A percentile compares a stretch with the other conserved stretches of the same genome.
These are phyloP conservation scores for Podaxis sp. DNA, from an alignment of 768 basidiomycete species.

Conservation along the genomic window DNA sequence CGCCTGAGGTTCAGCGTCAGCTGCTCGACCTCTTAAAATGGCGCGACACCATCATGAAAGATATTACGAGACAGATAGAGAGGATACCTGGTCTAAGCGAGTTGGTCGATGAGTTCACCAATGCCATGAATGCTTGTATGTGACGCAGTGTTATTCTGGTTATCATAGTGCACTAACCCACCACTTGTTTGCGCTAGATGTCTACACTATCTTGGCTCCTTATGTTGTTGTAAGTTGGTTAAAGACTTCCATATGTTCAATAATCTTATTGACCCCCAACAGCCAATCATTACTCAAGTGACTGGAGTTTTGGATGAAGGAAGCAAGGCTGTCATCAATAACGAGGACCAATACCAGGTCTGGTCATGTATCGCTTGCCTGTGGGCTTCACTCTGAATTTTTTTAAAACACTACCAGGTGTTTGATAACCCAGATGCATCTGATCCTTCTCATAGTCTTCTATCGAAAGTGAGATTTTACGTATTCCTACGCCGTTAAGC, in stretches of 20 bases:
- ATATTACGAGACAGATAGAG: constrained; percentile 52
- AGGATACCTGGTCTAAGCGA: constrained; percentile 58
- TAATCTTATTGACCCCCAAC: background rate
- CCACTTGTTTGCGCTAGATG: constrained; percentile 30
- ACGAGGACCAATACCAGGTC: constrained; percentile 64
- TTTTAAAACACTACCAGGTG: constrained; percentile 32
- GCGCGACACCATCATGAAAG: constrained; percentile 56
- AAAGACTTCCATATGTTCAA: background rate
- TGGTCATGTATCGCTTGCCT: background rate
- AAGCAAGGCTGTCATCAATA: constrained; percentile 66
- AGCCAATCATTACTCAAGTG: constrained; percentile 61
- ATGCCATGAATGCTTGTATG: constrained; percentile 65
- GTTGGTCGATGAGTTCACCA: constrained; percentile 57
- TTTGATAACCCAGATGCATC: constrained; percentile 64
- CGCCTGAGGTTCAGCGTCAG: constrained; percentile 57
- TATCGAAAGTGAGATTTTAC: constrained; percentile 49
- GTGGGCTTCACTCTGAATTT: background rate
- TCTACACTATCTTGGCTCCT: constrained; percentile 65
- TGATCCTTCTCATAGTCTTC: constrained; percentile 69
- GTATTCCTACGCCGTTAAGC: background rate
- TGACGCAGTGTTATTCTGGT: background rate
- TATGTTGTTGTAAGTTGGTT: constrained; percentile 44
- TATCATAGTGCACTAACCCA: background rate
- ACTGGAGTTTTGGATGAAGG: constrained; percentile 54
- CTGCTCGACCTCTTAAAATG: constrained; percentile 56